A percentile compares a stretch with the other conserved stretches of the same genome.
Evolutionary conservation across 2,329 filamentous ascomycete species (phyloP).

Genomic region (Sporothrix schenckii): DNA sequence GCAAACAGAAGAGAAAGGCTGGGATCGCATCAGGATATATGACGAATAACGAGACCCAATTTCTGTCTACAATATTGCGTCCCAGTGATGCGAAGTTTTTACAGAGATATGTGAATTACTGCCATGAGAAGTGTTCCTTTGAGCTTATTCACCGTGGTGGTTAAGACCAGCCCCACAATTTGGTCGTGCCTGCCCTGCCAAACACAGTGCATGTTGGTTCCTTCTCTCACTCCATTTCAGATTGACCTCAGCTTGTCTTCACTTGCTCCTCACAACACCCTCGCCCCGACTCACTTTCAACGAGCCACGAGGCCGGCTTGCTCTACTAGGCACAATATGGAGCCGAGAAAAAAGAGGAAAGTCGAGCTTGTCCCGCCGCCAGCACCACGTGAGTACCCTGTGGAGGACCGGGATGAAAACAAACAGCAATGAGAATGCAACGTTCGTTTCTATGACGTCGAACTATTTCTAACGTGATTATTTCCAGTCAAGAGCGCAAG

Average conservation of each 20-base stretch:
- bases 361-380: conserved; percentile 41
- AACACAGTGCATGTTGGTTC: conserved; percentile 13
- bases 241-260: not conserved
- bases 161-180: not conserved
- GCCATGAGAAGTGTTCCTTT: not conserved
- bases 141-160: not conserved
- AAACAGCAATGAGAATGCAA: not conserved
- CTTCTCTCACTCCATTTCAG: conserved; percentile 7
- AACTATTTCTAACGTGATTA: not conserved
- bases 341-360: conserved; percentile 45
- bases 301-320: not conserved
- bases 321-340: conserved; percentile 36
- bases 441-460: not conserved
- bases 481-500: conserved; percentile 8
- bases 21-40: not conserved
- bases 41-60: not conserved
- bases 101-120: not conserved
- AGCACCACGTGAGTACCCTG: conserved; percentile 43
- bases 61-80: not conserved
- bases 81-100: not conserved
- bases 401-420: not conserved
- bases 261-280: not conserved
- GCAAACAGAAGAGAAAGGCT: not conserved
- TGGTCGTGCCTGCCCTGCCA: not conserved
- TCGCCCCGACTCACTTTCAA: not conserved